These are phyloP conservation scores for Leishmania gerbilli DNA, from an alignment of 208 protist species.

Conservation along the genomic window DNA sequence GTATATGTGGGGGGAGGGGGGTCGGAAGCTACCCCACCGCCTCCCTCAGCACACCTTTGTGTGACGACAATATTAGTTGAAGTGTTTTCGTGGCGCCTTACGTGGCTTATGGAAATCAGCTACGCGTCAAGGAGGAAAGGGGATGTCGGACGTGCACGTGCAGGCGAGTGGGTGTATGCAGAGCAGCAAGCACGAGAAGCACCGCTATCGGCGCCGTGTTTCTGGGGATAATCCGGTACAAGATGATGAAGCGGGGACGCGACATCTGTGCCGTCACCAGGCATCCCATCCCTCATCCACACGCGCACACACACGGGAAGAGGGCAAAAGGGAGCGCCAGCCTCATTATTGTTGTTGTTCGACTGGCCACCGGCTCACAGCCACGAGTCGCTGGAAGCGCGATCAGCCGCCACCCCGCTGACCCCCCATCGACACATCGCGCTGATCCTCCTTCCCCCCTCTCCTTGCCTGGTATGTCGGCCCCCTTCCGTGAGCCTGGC, in stretches of 20 bases:
- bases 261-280: background rate
- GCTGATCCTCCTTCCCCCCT: background rate
- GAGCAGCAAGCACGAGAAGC: background rate
- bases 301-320: background rate
- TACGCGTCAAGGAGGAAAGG: background rate
- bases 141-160: background rate
- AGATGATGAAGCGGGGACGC: background rate
- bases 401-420: background rate
- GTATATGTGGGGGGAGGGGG: background rate
- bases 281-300: background rate
- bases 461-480: background rate
- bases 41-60: background rate
- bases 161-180: background rate
- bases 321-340: background rate
- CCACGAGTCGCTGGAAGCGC: background rate
- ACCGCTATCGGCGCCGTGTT: background rate
- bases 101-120: background rate
- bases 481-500: background rate
- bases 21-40: background rate
- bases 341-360: background rate
- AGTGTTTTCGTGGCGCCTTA: background rate
- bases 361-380: background rate
- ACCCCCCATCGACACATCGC: background rate
- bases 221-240: background rate
- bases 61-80: background rate